phyloP scores from a whole-genome alignment of 306 rosid genomes.

The Sphenostylis stenocarpa region DNA sequence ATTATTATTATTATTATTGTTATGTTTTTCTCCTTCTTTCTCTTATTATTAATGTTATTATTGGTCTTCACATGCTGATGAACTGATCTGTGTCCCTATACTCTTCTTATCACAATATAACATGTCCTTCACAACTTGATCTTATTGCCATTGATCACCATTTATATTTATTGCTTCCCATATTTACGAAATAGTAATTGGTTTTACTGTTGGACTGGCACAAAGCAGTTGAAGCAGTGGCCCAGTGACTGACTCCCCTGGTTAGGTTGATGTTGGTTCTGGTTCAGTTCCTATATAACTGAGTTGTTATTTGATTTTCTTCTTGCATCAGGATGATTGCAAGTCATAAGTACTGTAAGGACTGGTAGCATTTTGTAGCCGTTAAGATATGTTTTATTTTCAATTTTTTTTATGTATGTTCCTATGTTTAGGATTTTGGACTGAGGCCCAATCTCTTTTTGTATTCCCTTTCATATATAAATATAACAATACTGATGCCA shows the following conservation, averaged over 20 bases:
- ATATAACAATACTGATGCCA: no score
- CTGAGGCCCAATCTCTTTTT: no score
- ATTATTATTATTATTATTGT: conserved; percentile 5
- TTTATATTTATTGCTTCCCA: not conserved
- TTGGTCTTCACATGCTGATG: not conserved
- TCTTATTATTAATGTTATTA: not conserved
- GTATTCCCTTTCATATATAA: no score
- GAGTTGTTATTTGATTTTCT: not conserved
- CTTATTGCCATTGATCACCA: not conserved
- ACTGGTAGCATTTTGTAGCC: not conserved
- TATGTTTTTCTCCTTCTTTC: no score
- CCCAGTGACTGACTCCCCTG: not conserved
- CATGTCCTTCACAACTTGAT: not conserved
- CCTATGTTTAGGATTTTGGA: no score
- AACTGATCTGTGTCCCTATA: not conserved
- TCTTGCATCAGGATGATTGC: not conserved
- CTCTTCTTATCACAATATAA: not conserved
- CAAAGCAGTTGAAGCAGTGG: not conserved
- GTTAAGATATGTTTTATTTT: no score
- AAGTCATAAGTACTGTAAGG: not conserved
- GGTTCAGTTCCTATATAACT: not conserved
- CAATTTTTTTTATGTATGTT: no score
- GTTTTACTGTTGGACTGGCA: not conserved
- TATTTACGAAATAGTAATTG: not conserved
- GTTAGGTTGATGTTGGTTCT: not conserved